Evolutionary conservation across 169 alveolate species (phyloP), one percentile per base, ranked within the genome.

Genomic region (Plasmodium berghei): DNA sequence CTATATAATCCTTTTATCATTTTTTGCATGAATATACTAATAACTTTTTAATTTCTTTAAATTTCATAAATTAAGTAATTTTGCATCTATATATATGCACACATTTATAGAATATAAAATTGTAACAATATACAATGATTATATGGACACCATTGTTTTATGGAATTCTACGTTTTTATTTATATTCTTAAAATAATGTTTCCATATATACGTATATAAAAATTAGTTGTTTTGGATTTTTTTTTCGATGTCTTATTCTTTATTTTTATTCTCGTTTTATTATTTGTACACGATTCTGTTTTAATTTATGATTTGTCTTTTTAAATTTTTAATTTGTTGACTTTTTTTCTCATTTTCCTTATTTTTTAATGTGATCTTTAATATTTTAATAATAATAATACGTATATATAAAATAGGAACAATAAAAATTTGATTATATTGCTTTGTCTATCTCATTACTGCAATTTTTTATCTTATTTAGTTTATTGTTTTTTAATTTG

Each of bases 291-390:
- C 67, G 18, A 22, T 26, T 5, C 34, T 49, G 26, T 54, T 26
- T 71, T 52, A 22, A 20, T 48, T 71, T 71, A 12, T n/a, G 12
- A 24, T 71, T 71, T 70, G 20, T 46, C 16, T 46, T 14, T 26
- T 67, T 67, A 45, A 26, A 12, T 26, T n/a, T 64, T 64, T 12
- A 64, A 64, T 64, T 64, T 28, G 5, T 28, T 28, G 40, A 28
- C 5, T 28, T 28, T 28, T 28, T 28, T 64, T 26, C 73, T 64
- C 56, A 64, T 2, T 56, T 58, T 0, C n/a, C 14, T 20, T 66
- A 2, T 40, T 69, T 67, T 69, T 69, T 45, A 46, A 69, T 69
- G 46, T 69, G 62, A 14, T 69, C 46, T 69, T 69, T 69, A 69
- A 69, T 69, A 46, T 69, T 69, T 69, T 16, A 45, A 45, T 20